Evolutionary conservation across 2,329 filamentous ascomycete species (phyloP), one percentile per base, ranked within the genome.

Genomic region (Blumeria hordei): DNA sequence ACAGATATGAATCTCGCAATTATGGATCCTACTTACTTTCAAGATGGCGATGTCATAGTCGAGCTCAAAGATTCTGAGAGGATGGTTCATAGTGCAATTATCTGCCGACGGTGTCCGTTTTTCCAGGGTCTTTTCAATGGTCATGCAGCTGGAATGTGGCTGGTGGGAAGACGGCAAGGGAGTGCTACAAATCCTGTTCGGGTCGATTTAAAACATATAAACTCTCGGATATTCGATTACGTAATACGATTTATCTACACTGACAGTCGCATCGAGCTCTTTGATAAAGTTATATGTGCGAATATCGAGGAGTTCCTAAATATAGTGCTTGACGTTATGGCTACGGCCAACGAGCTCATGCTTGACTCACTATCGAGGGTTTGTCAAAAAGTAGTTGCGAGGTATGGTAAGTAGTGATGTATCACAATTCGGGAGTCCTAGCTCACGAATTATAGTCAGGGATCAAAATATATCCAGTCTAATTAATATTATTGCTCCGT

Each of bases 341-440:
- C 80, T 55, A 82, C 86, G 54, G 87, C 88, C 11, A 92, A 98
- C 64, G 90, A 98, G 67, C 71, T 98, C 56, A 95, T 98, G 88
- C 75, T 98, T 50, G 88, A 95, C 65, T 77, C 88, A 6, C 70
- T 98, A 5, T 87, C 86, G 5, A 85, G 94, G 65, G 80, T 93
- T 33, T 96, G 92, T 66, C 92, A 98, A 65, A 80, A 77, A 57
- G 70, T 88, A 21, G 76, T 96, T 57, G 88, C 88, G 37, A 78
- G 77, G 53, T 93, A 92, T 67, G 78, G 76, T 79, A 66, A 63
- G 72, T 68, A 36, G 41, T 51, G 18, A 56, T n/a, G 32, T 34
- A 21, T 18, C 14, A n/a, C n/a, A 32, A 34, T 18, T 1, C 35
- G 12, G 9, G 9, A 16, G 39, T 47, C 16, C 52, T 54, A 14